Base-by-base conservation (phyloP, 345 rosid genomes). In the Citropsis articulata region DNA sequence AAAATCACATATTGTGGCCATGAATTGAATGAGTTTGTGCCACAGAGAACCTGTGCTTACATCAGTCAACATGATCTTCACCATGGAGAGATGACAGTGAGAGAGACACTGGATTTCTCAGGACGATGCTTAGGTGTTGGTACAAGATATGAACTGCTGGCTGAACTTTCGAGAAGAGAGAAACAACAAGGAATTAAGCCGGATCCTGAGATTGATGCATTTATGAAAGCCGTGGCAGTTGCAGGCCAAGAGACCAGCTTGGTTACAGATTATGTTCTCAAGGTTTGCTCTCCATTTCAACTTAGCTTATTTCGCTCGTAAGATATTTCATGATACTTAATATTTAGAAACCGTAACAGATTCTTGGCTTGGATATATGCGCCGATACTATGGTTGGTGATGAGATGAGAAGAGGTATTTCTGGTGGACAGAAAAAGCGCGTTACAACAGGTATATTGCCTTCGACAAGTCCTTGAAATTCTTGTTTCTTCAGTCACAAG, bases 341-440 rank as follows among this genome's bases (percentile, higher is more conserved):
- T 30, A 28, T 21, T 30, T 61, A 6, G 21, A 48, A 79, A 16
- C 73, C 19, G 62, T 45, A 65, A 38, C 80, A 93, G 98, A 80
- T 93, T 71, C 87, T 93, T 77, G 97, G 97, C 65, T 64, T 92
- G 74, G 97, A 93, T 77, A 81, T 89, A 2, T 93, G 98, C 57
- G 91, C 95, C 35, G 98, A 93, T 74, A 83, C 80, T 68, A 80
- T 90, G 83, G 97, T 91, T 13, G 98, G 98, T 56, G 88, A 91
- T 82, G 91, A 84, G 24, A 91, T 93, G 97, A 75, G 91, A 78
- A 82, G 98, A 79, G 98, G 98, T 56, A 88, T 93, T 57, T 93
- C 98, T 42, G 98, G 98, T 69, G 94, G 97, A 35, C 94, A 93
- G 67, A 84, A 80, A 79, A 93, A 92, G 83, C 97, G 98, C 70